Conservation (phyloP, 2,329 filamentous ascomycete species). For the Epichloe gansuensis region DNA sequence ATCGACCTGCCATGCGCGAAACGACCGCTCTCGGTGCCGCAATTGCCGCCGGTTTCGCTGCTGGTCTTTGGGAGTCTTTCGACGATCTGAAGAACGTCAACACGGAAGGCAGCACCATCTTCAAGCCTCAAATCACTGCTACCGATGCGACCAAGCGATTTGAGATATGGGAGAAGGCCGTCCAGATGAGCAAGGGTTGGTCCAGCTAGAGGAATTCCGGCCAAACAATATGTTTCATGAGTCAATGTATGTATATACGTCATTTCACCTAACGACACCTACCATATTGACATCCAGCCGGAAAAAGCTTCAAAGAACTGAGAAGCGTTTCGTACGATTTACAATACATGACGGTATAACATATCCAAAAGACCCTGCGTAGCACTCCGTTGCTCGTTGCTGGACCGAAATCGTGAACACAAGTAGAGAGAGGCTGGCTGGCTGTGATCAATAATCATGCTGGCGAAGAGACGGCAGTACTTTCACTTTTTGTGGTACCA, state of each 20-base stretch:
- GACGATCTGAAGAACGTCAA: constrained; percentile 63
- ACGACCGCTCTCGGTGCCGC: constrained; percentile 73
- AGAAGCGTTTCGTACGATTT: no score
- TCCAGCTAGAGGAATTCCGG: constrained; percentile 18
- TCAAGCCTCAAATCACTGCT: constrained; percentile 52
- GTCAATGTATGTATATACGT: background rate
- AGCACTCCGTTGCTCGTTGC: no score
- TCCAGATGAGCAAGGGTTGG: constrained; percentile 71
- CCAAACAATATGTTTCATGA: background rate
- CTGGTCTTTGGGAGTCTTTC: constrained; percentile 62
- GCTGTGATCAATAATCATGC: no score
- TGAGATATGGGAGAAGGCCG: constrained; percentile 61
- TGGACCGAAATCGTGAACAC: no score
- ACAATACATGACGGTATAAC: no score
- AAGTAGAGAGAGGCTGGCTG: no score
- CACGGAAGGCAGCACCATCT: constrained; percentile 53
- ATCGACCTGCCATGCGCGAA: constrained; percentile 70
- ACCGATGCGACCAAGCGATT: constrained; percentile 52
- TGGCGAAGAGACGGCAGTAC: no score
- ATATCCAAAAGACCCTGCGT: no score
- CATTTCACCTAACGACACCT: no score
- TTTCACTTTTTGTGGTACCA: no score
- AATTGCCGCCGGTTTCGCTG: constrained; percentile 70
- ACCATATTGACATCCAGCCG: no score
- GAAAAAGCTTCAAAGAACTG: no score